Percentiles rank a stretch among this genome's conserved stretches.
Evolutionary conservation across 345 rosid species (phyloP).

Genomic region (Citropsis articulata): DNA sequence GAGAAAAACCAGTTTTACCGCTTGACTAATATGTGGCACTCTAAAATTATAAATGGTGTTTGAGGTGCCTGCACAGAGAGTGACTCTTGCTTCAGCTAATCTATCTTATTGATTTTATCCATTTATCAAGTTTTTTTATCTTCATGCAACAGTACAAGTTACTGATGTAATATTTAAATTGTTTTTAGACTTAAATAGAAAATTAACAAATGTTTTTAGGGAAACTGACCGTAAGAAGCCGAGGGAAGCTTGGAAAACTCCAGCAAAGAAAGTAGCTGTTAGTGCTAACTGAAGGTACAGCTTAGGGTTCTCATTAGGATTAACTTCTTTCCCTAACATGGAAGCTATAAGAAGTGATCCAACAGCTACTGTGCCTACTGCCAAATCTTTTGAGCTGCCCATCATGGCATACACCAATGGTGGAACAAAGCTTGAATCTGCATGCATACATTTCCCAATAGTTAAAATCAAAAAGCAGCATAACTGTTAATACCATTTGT

Average conservation of each 20-base stretch:
- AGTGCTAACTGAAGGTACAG: conserved; percentile 73
- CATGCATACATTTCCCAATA: not conserved
- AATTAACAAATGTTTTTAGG: not conserved
- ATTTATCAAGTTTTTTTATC: not conserved
- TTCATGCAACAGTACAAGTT: not conserved
- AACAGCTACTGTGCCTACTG: conserved; percentile 92
- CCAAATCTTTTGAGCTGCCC: conserved; percentile 93
- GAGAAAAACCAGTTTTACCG: no score
- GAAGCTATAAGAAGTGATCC: conserved; percentile 70
- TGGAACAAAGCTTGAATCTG: conserved; percentile 96
- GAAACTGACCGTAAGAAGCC: conserved; percentile 72
- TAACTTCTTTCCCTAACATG: conserved; percentile 73
- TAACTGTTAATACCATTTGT: not conserved
- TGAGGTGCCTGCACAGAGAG: no score
- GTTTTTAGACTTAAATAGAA: not conserved
- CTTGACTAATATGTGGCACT: no score
- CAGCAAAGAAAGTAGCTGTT: conserved; percentile 87
- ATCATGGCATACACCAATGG: conserved; percentile 91
- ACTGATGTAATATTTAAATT: not conserved
- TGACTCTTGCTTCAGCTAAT: no score
- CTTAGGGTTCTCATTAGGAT: conserved; percentile 52
- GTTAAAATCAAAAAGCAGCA: not conserved
- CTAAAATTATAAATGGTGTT: no score
- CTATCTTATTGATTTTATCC: no score
- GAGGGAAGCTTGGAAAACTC: conserved; percentile 76